phyloP scores from a whole-genome alignment of 192 early-diverging fungal genomes.

The Coemansia sp. region DNA sequence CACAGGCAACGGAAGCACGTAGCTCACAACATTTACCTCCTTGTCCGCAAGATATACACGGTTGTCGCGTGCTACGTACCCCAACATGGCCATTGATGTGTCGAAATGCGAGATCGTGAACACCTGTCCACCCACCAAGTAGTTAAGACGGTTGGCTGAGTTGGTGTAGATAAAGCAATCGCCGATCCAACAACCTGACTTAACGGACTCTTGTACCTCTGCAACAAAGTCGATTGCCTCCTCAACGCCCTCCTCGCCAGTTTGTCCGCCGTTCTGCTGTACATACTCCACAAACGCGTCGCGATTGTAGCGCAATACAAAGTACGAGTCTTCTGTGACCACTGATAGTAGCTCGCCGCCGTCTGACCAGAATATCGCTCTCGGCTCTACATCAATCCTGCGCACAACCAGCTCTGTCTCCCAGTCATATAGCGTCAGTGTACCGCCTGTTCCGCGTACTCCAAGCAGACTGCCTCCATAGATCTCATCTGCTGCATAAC shows the following conservation, averaged over 20 bases:
- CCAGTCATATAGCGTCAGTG: slow-evolving; percentile 97
- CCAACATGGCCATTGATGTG: slow-evolving; percentile 84
- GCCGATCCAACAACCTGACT: slow-evolving; percentile 95
- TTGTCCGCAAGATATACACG: slow-evolving; percentile 93
- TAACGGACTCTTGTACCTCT: slow-evolving; percentile 87
- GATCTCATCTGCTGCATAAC: slow-evolving; percentile 89
- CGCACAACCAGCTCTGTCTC: slow-evolving; percentile 88
- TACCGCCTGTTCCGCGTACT: slow-evolving; percentile 67
- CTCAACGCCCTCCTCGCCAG: slow-evolving; percentile 93
- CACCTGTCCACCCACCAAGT: slow-evolving; percentile 91
- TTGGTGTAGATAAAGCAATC: slow-evolving; percentile 99
- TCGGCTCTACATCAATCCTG: slow-evolving; percentile 89
- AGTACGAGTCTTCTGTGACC: slow-evolving; percentile 90
- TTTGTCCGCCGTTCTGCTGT: slow-evolving; percentile 63
- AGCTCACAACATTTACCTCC: slow-evolving; percentile 88
- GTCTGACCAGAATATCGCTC: slow-evolving; percentile 94
- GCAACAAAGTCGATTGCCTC: slow-evolving; percentile 93
- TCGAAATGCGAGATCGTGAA: slow-evolving; percentile 98
- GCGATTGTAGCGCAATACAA: slow-evolving; percentile 93
- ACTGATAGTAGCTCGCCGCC: slow-evolving; percentile 89
- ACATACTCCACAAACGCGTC: slow-evolving; percentile 74
- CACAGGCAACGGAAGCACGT: slow-evolving; percentile 84
- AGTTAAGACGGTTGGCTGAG: slow-evolving; percentile 86
- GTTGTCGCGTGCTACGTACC: slow-evolving; percentile 92
- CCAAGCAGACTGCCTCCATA: slow-evolving; percentile 92